Evolutionary conservation across 352 stramenopile species (phyloP).

Genomic region (Globisporangium rhizosaccharum): DNA sequence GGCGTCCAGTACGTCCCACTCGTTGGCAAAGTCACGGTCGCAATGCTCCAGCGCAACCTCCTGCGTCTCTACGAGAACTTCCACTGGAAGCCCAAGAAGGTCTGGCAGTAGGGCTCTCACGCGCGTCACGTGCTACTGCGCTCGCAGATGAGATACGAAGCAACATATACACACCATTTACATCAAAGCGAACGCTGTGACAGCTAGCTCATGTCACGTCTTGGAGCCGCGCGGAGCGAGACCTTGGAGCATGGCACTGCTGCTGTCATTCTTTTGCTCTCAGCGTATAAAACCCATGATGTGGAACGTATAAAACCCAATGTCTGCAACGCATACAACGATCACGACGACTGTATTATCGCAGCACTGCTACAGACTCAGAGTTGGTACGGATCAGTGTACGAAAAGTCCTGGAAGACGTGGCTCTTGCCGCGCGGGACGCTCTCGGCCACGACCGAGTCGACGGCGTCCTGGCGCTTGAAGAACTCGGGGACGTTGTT

Average conservation of each 20-base stretch:
- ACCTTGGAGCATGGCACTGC: no score
- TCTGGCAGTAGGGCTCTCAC: slow-evolving; percentile 54
- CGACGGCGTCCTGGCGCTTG: slow-evolving; percentile 68
- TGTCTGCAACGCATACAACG: no score
- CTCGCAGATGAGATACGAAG: no score
- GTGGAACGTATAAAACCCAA: no score
- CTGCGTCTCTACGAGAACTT: slow-evolving; percentile 96
- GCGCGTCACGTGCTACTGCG: no score
- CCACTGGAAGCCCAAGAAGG: slow-evolving; percentile 86
- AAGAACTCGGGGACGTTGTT: slow-evolving; percentile 82
- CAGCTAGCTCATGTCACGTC: no score
- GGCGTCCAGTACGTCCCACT: slow-evolving; percentile 94
- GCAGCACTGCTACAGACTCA: slow-evolving; percentile 10
- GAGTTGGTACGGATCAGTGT: slow-evolving; percentile 65
- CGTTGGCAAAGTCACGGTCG: slow-evolving; percentile 96
- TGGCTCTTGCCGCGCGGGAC: slow-evolving; percentile 59
- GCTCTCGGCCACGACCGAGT: slow-evolving; percentile 52
- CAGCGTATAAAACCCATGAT: no score
- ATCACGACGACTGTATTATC: no score
- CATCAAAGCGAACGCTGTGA: no score
- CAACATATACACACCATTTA: no score
- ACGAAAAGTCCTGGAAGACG: slow-evolving; percentile 76
- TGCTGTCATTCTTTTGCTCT: no score
- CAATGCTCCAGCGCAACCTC: slow-evolving; percentile 95
- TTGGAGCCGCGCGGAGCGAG: no score